Percentiles rank a stretch among this genome's conserved stretches.
Conservation (phyloP, 2,329 filamentous ascomycete species). For the Colletotrichum paranaense region DNA sequence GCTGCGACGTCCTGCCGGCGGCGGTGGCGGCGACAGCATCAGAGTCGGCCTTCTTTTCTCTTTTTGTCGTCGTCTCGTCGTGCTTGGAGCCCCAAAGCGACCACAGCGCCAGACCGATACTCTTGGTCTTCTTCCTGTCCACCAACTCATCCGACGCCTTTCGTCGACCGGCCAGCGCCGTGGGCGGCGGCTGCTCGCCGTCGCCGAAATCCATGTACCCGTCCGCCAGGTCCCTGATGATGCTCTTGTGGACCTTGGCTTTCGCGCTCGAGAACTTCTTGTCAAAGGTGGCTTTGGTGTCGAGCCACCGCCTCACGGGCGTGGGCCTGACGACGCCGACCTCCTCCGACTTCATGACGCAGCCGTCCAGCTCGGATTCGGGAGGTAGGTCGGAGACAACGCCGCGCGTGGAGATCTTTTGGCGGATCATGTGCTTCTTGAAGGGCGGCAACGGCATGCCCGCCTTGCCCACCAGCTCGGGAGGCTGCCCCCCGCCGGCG, state of each 20-base stretch:
- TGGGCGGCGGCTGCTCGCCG: conserved; percentile 84
- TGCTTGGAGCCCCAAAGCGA: conserved; percentile 89
- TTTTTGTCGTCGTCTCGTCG: conserved; percentile 78
- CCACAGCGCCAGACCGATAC: conserved; percentile 85
- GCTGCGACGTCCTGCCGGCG: conserved; percentile 37
- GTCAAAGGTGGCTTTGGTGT: conserved; percentile 79
- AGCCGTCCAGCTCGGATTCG: conserved; percentile 73
- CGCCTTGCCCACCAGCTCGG: conserved; percentile 77
- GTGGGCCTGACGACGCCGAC: conserved; percentile 85
- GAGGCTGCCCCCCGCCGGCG: conserved; percentile 19
- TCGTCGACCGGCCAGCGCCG: conserved; percentile 80
- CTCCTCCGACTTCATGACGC: conserved; percentile 67
- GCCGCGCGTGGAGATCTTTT: conserved; percentile 84
- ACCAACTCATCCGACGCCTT: conserved; percentile 58
- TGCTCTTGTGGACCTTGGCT: conserved; percentile 77
- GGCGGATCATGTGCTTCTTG: conserved; percentile 89
- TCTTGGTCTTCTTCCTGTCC: conserved; percentile 71
- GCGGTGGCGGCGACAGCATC: neutral
- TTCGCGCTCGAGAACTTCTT: conserved; percentile 76
- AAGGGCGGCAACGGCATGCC: conserved; percentile 87
- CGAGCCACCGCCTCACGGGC: conserved; percentile 86
- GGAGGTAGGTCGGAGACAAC: conserved; percentile 75
- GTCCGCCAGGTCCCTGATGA: conserved; percentile 76
- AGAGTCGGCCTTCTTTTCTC: conserved; percentile 64
- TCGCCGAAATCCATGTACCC: conserved; percentile 78